Base-by-base conservation (phyloP, 352 stramenopile genomes). In the Globisporangium orthogonon region DNA sequence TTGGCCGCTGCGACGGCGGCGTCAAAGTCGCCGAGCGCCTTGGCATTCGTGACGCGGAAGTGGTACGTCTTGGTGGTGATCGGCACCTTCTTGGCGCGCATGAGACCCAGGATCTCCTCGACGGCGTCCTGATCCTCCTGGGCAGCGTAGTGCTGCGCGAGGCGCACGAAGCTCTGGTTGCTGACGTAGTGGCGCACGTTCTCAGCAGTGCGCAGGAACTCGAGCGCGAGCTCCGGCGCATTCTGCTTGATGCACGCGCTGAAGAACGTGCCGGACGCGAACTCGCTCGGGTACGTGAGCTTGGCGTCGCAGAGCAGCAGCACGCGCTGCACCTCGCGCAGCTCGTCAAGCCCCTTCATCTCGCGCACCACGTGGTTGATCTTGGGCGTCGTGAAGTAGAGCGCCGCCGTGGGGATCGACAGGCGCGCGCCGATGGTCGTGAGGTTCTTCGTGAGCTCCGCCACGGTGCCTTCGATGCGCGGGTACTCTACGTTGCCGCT, bases 401-500 rank as follows among this genome's bases (percentile, higher is more conserved):
- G 70, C 54, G 83, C 71, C 17, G 80, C 82, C 54, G 83, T 91
- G 5, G 83, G 66, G 61, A 91, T 91, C 50, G 81, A 91, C 58
- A 91, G 68, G 0, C 81, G 81, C 57, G 71, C 76, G 63, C 81
- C 81, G 60, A 91, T 91, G 39, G 69, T 74, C 46, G 69, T 88
- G 52, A 91, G 67, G 61, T 67, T 68, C 61, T 83, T 85, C 54
- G 78, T 87, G 62, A 91, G 62, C 50, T 91, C 81, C 7, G 67
- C 62, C 52, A 88, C 81, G 15, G 71, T 85, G 51, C 81, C 81
- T 44, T 91, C 78, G 47, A 91, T 83, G 57, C 83, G 83, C 50
- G 81, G 81, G 71, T 91, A 91, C 61, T 91, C 78, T 60, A 85
- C 81, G 60, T 91, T 91, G 54, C 81, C 81, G 56, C 81, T 91